Evolutionary conservation across 192 early-diverging fungal genomes (phyloP).

Genomic region (Umbelopsis ramanniana): DNA sequence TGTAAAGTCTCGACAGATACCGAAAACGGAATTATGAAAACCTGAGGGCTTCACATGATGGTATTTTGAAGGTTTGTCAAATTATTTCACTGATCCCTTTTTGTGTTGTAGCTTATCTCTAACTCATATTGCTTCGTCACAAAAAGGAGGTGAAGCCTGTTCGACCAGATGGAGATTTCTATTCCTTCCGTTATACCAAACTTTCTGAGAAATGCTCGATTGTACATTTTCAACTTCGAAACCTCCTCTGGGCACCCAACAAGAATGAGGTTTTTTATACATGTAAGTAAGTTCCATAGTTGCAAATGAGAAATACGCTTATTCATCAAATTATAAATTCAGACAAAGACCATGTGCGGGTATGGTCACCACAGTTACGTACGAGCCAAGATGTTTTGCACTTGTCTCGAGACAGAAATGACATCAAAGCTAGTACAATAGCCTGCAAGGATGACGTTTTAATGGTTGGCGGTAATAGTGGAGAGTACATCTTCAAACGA

Average conservation of each 20-base stretch:
- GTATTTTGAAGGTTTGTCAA: constrained; percentile 15
- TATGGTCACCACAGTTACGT: constrained; percentile 52
- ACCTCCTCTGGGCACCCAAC: constrained; percentile 60
- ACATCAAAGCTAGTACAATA: constrained; percentile 57
- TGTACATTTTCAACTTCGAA: constrained; percentile 68
- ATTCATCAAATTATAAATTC: not conserved
- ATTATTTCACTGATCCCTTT: no score
- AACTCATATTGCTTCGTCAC: constrained; percentile 24
- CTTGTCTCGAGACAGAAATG: constrained; percentile 1
- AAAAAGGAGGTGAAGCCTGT: constrained; percentile 31
- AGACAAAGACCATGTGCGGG: constrained; percentile 46
- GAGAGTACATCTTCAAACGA: constrained; percentile 44
- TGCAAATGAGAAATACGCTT: not conserved
- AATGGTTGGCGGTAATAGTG: constrained; percentile 57
- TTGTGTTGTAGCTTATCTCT: not conserved
- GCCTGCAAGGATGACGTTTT: constrained; percentile 45
- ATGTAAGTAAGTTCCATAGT: constrained; percentile 25
- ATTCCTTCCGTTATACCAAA: constrained; percentile 51
- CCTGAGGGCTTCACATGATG: not conserved
- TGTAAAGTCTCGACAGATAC: constrained; percentile 7
- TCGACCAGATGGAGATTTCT: constrained; percentile 41
- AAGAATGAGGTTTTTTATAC: constrained; percentile 65
- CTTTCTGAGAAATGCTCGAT: constrained; percentile 52
- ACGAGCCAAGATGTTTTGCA: constrained; percentile 37
- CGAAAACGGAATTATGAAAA: not conserved